Percentiles rank a stretch among this genome's conserved stretches.
These are phyloP conservation scores for Pseudogymnoascus sp. DNA, from an alignment of 2,329 filamentous ascomycete species.

Conservation along the genomic window DNA sequence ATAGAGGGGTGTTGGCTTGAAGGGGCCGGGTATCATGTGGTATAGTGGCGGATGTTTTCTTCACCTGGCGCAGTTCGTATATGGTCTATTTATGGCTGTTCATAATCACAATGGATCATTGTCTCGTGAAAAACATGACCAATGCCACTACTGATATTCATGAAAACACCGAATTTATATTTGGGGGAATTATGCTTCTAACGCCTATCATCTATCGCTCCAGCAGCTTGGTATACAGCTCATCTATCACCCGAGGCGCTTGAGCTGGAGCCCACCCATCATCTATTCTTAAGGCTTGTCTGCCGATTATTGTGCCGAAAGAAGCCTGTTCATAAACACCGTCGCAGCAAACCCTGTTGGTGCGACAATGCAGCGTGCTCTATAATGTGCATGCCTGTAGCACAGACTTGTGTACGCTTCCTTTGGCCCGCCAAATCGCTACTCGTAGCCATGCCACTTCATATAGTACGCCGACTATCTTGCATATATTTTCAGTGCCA, in stretches of 20 bases:
- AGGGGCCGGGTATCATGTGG: not conserved
- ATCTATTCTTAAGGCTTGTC: not conserved
- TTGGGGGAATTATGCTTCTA: not conserved
- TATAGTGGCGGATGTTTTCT: slow-evolving; percentile 4
- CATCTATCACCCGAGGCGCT: not conserved
- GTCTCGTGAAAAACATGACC: not conserved
- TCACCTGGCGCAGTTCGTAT: slow-evolving; percentile 6
- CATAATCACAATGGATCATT: slow-evolving; percentile 4
- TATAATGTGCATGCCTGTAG: not conserved
- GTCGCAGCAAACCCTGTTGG: not conserved
- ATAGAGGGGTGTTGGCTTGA: not conserved
- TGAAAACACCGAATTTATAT: not conserved
- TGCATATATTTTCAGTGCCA: slow-evolving; percentile 72
- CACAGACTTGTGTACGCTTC: not conserved
- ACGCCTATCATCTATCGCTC: not conserved
- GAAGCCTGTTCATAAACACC: not conserved
- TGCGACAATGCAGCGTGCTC: not conserved
- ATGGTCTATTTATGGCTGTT: slow-evolving; percentile 1
- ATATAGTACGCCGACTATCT: not conserved
- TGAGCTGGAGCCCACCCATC: not conserved
- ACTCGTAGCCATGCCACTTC: not conserved
- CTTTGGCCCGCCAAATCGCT: not conserved
- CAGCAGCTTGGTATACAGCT: not conserved
- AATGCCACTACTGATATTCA: not conserved
- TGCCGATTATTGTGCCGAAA: not conserved